Conservation (phyloP, 805 yeast species). For the Myxozyma neglecta region DNA sequence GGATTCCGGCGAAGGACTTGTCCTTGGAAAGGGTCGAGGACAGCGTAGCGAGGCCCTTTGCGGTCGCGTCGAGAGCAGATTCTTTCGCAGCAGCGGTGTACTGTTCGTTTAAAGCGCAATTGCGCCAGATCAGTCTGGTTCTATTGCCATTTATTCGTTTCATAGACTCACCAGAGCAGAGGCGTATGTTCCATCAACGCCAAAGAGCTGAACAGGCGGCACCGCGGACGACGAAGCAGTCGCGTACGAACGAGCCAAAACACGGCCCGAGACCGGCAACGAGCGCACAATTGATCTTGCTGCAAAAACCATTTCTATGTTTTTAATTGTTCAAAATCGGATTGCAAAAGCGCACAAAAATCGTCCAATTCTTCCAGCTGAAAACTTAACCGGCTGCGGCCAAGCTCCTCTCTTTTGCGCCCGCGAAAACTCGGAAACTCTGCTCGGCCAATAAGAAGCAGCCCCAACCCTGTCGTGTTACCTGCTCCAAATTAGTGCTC, state of each 20-base stretch:
- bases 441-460: too few relatives aligned
- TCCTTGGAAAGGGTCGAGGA: constrained; percentile 59
- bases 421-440: too few relatives aligned
- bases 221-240: constrained; percentile 38
- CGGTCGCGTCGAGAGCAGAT: constrained; percentile 70
- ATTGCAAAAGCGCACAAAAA: background rate
- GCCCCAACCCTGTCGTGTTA: too few relatives aligned
- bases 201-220: constrained; percentile 91
- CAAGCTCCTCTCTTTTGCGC: background rate
- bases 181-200: constrained; percentile 96
- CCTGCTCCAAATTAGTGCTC: too few relatives aligned
- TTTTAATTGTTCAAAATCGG: background rate
- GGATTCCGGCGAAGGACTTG: constrained; percentile 57
- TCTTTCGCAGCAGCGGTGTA: constrained; percentile 87
- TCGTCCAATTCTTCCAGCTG: too few relatives aligned
- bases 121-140: background rate
- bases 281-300: constrained; percentile 22
- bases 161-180: constrained; percentile 57
- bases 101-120: constrained; percentile 7
- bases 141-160: background rate
- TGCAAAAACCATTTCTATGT: constrained; percentile 9
- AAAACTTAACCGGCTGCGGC: background rate
- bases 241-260: constrained; percentile 20
- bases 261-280: constrained; percentile 19
- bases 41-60: constrained; percentile 62